Conservation (phyloP, 257 asterid genomes). For the Striga asiatica region DNA sequence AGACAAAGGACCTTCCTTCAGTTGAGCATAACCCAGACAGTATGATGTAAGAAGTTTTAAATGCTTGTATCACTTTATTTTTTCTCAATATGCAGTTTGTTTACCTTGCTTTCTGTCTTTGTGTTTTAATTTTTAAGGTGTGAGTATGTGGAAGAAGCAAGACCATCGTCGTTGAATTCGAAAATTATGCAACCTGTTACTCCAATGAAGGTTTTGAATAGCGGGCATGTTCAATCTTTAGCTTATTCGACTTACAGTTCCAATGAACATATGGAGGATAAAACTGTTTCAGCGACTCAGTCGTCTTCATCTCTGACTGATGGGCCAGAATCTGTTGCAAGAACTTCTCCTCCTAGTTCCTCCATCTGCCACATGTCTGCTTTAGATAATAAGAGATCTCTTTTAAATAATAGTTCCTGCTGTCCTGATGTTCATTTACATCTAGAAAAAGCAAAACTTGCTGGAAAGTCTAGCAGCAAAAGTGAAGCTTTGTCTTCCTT, state of each 20-base stretch:
- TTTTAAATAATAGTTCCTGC: constrained; percentile 34
- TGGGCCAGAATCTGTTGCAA: constrained; percentile 39
- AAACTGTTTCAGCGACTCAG: constrained; percentile 35
- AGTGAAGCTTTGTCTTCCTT: constrained; percentile 59
- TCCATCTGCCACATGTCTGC: constrained; percentile 36
- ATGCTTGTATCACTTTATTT: not conserved
- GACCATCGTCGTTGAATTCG: constrained; percentile 25
- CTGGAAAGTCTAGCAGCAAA: constrained; percentile 48
- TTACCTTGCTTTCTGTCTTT: not conserved
- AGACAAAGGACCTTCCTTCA: constrained; percentile 17
- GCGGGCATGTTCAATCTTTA: constrained; percentile 14
- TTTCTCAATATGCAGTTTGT: not conserved
- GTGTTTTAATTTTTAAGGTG: constrained; percentile 31
- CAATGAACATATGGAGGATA: constrained; percentile 32
- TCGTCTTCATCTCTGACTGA: constrained; percentile 52
- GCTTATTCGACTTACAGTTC: constrained; percentile 33
- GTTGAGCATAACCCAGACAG: constrained; percentile 28
- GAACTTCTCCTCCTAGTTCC: constrained; percentile 44
- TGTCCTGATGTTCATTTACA: constrained; percentile 46
- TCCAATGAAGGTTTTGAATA: constrained; percentile 29
- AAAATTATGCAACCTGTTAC: constrained; percentile 23
- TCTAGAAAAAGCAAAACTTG: constrained; percentile 36
- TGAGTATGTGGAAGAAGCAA: constrained; percentile 30
- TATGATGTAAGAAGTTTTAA: constrained; percentile 32
- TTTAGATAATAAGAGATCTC: constrained; percentile 27